Conservation (phyloP, 108 stramenopile genomes). For the Cyclostephanos invisitatus region DNA sequence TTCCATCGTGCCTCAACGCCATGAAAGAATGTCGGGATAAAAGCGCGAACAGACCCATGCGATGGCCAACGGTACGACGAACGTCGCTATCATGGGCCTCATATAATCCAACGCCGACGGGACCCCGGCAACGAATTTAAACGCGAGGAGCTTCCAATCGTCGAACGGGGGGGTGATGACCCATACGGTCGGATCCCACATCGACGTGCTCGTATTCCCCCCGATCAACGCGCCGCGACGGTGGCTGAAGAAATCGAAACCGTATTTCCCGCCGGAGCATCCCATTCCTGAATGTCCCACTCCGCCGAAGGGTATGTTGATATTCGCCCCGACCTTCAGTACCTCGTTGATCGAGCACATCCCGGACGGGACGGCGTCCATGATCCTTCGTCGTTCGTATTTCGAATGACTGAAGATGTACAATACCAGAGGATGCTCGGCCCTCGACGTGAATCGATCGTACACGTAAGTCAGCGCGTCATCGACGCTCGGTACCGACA, state of each 20-base stretch:
- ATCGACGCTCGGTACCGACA: constrained; percentile 49
- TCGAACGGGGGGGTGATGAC: constrained; percentile 1
- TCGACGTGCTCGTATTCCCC: neutral
- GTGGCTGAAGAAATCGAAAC: constrained; percentile 72
- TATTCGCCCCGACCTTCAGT: constrained; percentile 52
- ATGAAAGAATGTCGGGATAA: constrained; percentile 1
- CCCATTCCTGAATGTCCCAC: constrained; percentile 78
- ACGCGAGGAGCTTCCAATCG: neutral
- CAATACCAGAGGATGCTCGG: constrained; percentile 67
- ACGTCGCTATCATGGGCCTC: neutral
- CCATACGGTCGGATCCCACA: constrained; percentile 1
- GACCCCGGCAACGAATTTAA: neutral
- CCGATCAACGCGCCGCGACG: neutral
- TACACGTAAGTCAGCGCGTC: constrained; percentile 66
- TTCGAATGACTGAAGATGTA: constrained; percentile 71
- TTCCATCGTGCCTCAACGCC: neutral
- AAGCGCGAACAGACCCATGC: neutral
- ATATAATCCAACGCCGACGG: neutral
- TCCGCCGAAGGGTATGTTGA: constrained; percentile 77
- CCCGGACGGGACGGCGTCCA: constrained; percentile 51
- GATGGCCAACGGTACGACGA: neutral
- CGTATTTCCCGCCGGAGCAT: constrained; percentile 60
- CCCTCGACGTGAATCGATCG: constrained; percentile 17
- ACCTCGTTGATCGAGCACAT: constrained; percentile 68
- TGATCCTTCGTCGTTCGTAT: constrained; percentile 48